Evolutionary conservation across 2,329 filamentous ascomycete species (phyloP), one percentile per base, ranked within the genome.

Genomic region (Juglanconis sp.): DNA sequence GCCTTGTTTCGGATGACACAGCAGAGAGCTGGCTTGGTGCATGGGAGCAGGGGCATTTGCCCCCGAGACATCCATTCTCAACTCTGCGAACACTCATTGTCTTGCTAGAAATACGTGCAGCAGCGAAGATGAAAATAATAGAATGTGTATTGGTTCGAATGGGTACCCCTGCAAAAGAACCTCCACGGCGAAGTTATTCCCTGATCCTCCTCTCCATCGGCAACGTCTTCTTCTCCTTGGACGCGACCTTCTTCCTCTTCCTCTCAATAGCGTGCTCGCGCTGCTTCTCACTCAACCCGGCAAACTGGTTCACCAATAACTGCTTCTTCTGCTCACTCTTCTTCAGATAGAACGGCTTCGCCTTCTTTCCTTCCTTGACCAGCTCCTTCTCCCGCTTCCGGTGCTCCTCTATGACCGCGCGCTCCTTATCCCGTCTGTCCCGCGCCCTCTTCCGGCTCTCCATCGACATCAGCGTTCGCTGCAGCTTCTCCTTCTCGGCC

Each of bases 261-360:
- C 91, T 83, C 81, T 96, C 92, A 69, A 98, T 91, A 13, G 88
- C 87, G 77, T 87, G 89, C 64, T 96, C 90, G 62, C 92, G 84
- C 75, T 97, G 88, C 72, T 87, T 89, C 71, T 89, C 89, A 75
- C 91, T 95, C 88, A 98, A 89, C 62, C 85, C 84, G 68, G 88
- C 84, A 75, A 90, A 97, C 72, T 89, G 86, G 68, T 95, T 88
- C 70, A 90, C 80, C 64, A 97, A 78, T 59, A 92, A 80, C 74
- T 88, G 80, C 80, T 94, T 92, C 87, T 95, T 96, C 80, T 95
- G 85, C 77, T 97, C 94, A 70, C 87, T 87, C 78, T 88, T 88
- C 85, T 99, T 99, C 68, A 98, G 79, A 75, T 91, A 98, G 77
- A 92, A 99, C 0, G 95, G 94, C 72, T 84, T 86, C 0, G 95